These are phyloP conservation scores for Rostrohypoxylon terebratum DNA, from an alignment of 495 filamentous ascomycete species.

Conservation along the genomic window DNA sequence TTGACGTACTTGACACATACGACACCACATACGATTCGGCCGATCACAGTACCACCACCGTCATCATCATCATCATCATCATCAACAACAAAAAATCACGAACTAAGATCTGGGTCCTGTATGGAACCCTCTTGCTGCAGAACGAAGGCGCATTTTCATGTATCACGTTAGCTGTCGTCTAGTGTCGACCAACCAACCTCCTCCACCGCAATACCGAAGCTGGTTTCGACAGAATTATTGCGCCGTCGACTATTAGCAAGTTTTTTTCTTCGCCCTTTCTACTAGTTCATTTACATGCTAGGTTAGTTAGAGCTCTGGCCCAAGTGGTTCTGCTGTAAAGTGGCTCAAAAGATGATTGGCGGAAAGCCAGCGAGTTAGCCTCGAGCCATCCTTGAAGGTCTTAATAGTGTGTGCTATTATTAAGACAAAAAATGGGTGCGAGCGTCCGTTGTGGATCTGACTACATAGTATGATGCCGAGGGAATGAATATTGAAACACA, in stretches of 20 bases:
- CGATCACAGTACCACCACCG: slow-evolving; percentile 30
- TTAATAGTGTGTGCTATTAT: slow-evolving; percentile 3
- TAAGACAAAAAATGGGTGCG: neutral
- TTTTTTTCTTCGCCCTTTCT: neutral
- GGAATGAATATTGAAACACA: neutral
- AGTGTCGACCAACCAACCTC: slow-evolving; percentile 5
- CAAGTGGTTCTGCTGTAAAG: neutral
- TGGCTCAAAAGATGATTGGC: slow-evolving; percentile 5
- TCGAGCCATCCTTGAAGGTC: neutral
- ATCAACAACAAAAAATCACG: slow-evolving; percentile 18
- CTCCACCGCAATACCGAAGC: slow-evolving; percentile 13
- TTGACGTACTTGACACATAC: slow-evolving; percentile 20
- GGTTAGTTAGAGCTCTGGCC: neutral
- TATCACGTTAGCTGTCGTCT: slow-evolving; percentile 29
- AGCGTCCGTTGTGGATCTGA: neutral
- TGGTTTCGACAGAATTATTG: slow-evolving; percentile 8
- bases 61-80: slow-evolving; percentile 3
- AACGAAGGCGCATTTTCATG: slow-evolving; percentile 34
- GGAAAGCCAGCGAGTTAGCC: slow-evolving; percentile 6
- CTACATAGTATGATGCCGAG: slow-evolving; percentile 1
- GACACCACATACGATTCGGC: slow-evolving; percentile 36
- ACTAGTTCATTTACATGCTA: neutral
- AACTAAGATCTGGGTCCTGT: slow-evolving; percentile 36
- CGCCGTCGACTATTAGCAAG: slow-evolving; percentile 8
- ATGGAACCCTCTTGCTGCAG: slow-evolving; percentile 39